A percentile compares a stretch with the other conserved stretches of the same genome.
Conservation (phyloP, 495 filamentous ascomycete genomes). For the Aspergillus nanangensis region DNA sequence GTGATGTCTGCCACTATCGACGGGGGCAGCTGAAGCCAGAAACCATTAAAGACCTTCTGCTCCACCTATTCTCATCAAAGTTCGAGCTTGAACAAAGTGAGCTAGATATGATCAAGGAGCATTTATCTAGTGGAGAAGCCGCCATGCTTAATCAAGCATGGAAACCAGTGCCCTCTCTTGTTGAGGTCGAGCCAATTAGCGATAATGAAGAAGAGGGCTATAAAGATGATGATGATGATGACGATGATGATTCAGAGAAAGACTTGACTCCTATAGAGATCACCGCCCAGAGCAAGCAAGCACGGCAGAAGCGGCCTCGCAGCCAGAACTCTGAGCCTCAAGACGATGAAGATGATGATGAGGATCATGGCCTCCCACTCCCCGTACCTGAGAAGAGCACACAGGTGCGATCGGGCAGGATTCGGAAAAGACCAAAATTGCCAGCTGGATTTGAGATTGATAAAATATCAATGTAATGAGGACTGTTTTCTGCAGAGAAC, state of each 20-base stretch:
- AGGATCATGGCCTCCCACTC: too few species aligned
- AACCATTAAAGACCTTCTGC: background rate
- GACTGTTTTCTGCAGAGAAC: too few species aligned
- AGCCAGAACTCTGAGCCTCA: background rate
- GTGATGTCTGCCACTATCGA: background rate
- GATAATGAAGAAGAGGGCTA: background rate
- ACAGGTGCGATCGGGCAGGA: background rate
- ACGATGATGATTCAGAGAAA: background rate
- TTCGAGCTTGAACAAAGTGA: background rate
- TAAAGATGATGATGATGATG: background rate
- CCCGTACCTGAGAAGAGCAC: background rate
- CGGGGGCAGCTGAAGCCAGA: background rate
- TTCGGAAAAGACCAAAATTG: background rate
- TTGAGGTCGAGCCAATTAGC: background rate
- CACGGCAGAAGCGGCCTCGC: background rate
- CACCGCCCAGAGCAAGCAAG: background rate
- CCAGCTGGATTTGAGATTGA: background rate
- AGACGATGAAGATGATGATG: background rate
- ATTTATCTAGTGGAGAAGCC: background rate
- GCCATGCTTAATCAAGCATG: background rate
- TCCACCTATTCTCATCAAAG: background rate
- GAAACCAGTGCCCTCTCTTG: background rate
- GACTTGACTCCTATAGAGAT: too few species aligned
- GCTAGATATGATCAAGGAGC: background rate
- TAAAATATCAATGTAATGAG: background rate